Base-by-base conservation (phyloP, 345 rosid species). In the Laguncularia racemosa region DNA sequence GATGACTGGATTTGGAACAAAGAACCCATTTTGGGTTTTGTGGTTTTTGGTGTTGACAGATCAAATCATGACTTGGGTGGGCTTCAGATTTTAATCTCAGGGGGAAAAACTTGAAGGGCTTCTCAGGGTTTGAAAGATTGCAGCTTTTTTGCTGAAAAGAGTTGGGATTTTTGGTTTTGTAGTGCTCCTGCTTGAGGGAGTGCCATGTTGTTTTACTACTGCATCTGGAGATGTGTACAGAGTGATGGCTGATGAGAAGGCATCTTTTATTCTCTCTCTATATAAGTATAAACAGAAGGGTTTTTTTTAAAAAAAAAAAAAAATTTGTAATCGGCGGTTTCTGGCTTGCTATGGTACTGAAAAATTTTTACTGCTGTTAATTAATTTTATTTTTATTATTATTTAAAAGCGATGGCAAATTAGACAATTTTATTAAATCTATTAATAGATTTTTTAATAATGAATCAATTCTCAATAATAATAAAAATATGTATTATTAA, bases 51-150 rank as follows among this genome's bases (percentile, higher is more conserved):
- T 20, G 48, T 59, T 53, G 53, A 64, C 59, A 72, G 76, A 83
- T 81, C 77, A 81, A 81, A 85, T 61, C 92, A 85, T 85, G 71
- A 57, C 48, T 45, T 4, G 48, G 59, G 44, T 60, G 67, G 58
- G 21, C 50, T 58, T 64, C 65, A 53, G 67, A 56, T 62, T 44
- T 67, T 56, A 60, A 57, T 58, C 51, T 21, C 43, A 15, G 16
- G 17, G 28, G 66, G 56, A 16, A 58, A 55, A 60, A 69, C 62
- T 19, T 44, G 44, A 58, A 47, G 58, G 57, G 49, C 7, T 61
- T 46, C 5, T 6, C 28, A 23, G 28, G 28, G 28, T 23, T 52
- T 44, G 40, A 33, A 33, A 33, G 40, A 33, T 33, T 45, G 38
- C 40, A 20, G 18, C 20, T 52, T 44, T 60, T 2, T 20, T 52